These are phyloP conservation scores for Pseudonitzschia pungens DNA, from an alignment of 108 stramenopile genomes.

Conservation along the genomic window DNA sequence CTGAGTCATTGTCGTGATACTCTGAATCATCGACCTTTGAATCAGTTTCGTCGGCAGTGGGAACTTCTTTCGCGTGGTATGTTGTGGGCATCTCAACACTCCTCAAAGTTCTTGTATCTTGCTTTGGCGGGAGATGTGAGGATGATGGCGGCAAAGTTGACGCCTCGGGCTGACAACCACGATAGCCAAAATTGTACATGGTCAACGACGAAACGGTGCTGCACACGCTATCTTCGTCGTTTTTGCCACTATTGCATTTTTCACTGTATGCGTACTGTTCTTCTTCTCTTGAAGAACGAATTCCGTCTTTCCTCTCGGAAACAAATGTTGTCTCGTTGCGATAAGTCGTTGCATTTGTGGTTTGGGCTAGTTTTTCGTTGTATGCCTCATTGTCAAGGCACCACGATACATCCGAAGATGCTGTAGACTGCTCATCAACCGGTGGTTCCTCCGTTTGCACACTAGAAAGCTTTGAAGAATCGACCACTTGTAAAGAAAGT, in stretches of 20 bases:
- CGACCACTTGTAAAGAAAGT: not conserved
- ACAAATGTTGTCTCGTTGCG: not conserved
- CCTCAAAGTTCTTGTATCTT: not conserved
- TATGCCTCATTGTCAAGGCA: not conserved
- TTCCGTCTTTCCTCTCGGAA: not conserved
- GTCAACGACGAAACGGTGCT: conserved; percentile 6
- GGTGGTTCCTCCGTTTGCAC: not conserved
- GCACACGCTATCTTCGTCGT: not conserved
- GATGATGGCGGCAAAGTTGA: not conserved
- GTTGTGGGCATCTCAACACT: not conserved
- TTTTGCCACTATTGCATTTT: not conserved
- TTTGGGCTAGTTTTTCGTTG: not conserved
- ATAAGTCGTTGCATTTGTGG: not conserved
- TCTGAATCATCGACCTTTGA: not conserved
- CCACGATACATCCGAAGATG: not conserved
- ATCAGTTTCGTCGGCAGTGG: not conserved
- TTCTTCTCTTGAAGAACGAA: not conserved
- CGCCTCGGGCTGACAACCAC: not conserved
- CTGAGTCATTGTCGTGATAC: not conserved
- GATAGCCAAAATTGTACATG: not conserved
- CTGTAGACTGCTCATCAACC: not conserved
- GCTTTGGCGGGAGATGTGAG: not conserved
- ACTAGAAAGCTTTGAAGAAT: not conserved
- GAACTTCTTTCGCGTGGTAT: not conserved
- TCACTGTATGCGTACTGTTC: not conserved